Conservation (phyloP, 208 protist species). For the Leishmania mexicana region DNA sequence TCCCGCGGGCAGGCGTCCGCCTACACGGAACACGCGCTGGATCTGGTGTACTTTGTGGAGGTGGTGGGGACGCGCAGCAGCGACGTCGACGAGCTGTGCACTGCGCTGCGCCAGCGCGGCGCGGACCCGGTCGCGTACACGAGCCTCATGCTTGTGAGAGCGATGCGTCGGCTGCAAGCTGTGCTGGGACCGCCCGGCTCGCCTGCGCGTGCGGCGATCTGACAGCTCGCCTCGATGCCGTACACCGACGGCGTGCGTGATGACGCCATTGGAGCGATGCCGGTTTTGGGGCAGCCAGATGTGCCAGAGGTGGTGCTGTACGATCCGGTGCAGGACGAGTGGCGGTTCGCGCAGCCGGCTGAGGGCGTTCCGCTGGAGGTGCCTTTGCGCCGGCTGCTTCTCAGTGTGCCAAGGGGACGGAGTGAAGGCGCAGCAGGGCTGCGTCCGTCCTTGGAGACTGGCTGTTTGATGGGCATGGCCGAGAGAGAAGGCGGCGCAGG, state of each 20-base stretch:
- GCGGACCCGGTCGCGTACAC: conserved; percentile 1
- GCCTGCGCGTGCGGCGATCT: conserved; percentile 44
- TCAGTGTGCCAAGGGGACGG: no score
- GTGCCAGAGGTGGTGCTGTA: conserved; percentile 73
- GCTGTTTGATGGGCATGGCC: no score
- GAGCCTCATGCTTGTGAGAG: conserved; percentile 1
- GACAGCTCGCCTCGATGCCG: conserved; percentile 51
- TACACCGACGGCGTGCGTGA: conserved; percentile 50
- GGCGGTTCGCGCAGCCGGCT: no score
- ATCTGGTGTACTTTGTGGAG: conserved; percentile 77
- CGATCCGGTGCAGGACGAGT: conserved; percentile 69
- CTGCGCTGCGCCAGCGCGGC: background rate
- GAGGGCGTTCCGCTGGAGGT: no score
- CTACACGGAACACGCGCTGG: conserved; percentile 79
- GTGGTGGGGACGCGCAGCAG: conserved; percentile 79
- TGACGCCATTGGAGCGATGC: conserved; percentile 49
- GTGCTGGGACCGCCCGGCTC: conserved; percentile 4
- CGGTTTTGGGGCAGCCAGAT: conserved; percentile 43
- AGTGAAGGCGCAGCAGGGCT: no score
- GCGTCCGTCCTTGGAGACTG: no score
- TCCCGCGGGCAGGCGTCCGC: conserved; percentile 62
- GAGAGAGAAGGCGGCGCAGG: no score
- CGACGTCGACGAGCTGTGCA: conserved; percentile 84
- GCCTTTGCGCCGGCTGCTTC: no score
- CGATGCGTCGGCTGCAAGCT: background rate